A percentile compares a stretch with the other conserved stretches of the same genome.
These are phyloP conservation scores for Vanrija humicola DNA, from an alignment of 1,284 basidiomycete species.

Conservation along the genomic window DNA sequence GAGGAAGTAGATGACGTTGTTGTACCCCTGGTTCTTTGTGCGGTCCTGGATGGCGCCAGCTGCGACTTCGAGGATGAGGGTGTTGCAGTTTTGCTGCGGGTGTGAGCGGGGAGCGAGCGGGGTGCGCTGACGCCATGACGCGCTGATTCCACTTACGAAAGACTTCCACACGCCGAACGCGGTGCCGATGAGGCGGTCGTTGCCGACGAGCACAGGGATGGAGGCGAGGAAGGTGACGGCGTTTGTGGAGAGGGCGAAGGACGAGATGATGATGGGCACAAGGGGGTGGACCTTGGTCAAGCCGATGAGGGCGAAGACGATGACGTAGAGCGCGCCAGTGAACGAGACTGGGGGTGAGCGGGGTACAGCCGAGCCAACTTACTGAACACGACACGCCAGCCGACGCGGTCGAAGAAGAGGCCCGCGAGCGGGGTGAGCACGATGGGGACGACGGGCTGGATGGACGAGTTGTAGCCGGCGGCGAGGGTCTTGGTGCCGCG, in stretches of 20 bases:
- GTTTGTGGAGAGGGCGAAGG: constrained; percentile 46
- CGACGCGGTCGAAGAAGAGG: constrained; percentile 40
- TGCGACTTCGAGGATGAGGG: constrained; percentile 44
- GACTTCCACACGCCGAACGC: constrained; percentile 52
- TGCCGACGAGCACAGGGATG: constrained; percentile 48
- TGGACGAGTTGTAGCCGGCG: constrained; percentile 49
- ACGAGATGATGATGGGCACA: constrained; percentile 45
- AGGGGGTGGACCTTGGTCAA: constrained; percentile 49
- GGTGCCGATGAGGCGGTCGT: constrained; percentile 47
- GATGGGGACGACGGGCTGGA: constrained; percentile 51
- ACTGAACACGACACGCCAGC: constrained; percentile 37
- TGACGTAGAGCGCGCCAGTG: constrained; percentile 44
- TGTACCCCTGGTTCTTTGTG: constrained; percentile 38
- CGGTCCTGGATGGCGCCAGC: constrained; percentile 50
- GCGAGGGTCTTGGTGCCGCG: constrained; percentile 44
- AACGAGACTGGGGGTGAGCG: constrained; percentile 20
- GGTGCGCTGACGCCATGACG: not conserved
- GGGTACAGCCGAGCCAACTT: not conserved
- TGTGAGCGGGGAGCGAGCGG: no score
- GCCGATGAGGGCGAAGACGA: constrained; percentile 48
- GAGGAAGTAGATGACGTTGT: constrained; percentile 47
- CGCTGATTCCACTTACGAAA: constrained; percentile 18
- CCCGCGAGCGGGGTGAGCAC: constrained; percentile 48
- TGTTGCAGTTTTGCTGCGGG: constrained; percentile 8
- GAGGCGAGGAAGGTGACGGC: constrained; percentile 47